Evolutionary conservation across 805 yeast genomes (phyloP).

Genomic region (Pichia eremophila): DNA sequence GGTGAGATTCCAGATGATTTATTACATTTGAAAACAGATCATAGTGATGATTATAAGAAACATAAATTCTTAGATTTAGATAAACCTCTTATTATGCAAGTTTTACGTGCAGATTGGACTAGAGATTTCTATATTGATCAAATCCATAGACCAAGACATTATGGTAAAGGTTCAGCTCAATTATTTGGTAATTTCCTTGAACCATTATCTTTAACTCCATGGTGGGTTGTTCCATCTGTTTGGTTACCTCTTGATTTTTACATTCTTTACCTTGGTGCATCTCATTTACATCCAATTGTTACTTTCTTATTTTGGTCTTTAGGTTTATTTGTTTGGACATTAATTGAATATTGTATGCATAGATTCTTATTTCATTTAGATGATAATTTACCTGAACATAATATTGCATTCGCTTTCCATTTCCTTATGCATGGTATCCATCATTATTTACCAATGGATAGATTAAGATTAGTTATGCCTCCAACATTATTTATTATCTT

Average conservation of each 20-base stretch:
- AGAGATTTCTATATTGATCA: slow-evolving; percentile 92
- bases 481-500: slow-evolving; percentile 73
- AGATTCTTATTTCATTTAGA: slow-evolving; percentile 93
- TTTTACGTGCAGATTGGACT: slow-evolving; percentile 61
- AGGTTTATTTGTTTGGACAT: slow-evolving; percentile 91
- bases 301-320: slow-evolving; percentile 54
- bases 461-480: slow-evolving; percentile 87
- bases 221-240: slow-evolving; percentile 83
- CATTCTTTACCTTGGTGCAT: slow-evolving; percentile 50
- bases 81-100: slow-evolving; percentile 75
- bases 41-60: slow-evolving; percentile 52
- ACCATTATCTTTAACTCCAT: slow-evolving; percentile 83
- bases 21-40: slow-evolving; percentile 73
- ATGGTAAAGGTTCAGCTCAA: slow-evolving; percentile 95
- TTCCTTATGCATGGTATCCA: slow-evolving; percentile 93
- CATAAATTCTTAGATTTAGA: slow-evolving; percentile 83
- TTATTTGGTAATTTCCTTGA: slow-evolving; percentile 91
- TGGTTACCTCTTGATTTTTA: slow-evolving; percentile 81
- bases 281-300: slow-evolving; percentile 34
- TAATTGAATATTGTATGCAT: slow-evolving; percentile 80
- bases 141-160: slow-evolving; percentile 96
- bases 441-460: slow-evolving; percentile 97
- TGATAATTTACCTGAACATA: slow-evolving; percentile 72
- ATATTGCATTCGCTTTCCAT: slow-evolving; percentile 67
- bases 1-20: slow-evolving; percentile 69